Evolutionary conservation across 2,329 filamentous ascomycete genomes (phyloP), one percentile per base, ranked within the genome.

Genomic region (Pseudogymnoascus sp.): DNA sequence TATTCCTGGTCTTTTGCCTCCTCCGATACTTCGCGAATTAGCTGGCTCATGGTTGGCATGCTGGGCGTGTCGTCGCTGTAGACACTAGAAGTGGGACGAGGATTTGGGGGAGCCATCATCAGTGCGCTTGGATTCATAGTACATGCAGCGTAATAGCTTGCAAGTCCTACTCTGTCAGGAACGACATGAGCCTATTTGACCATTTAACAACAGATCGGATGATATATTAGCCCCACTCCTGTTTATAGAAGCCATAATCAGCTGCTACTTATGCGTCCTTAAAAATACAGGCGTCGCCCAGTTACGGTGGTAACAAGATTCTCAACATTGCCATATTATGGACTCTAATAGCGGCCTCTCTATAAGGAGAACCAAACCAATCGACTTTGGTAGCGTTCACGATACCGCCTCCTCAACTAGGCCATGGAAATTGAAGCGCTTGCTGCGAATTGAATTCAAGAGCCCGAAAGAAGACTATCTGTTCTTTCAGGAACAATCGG

Each of bases 391-490:
- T 13, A 36, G 48, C 62, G 31, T 29, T 15, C 21, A 64, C 36
- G 51, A 61, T n/a, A 27, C 7, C 44, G 42, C 6, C 9, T 58
- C 33, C 25, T 44, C 36, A 51, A 44, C 33, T 61, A 17, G 33
- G 15, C 35, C 48, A 58, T 59, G n/a, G 29, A 64, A 61, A 59
- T 8, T 61, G 59, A 63, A 62, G 61, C 60, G 60, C 31, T 59
- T 66, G 48, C 42, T 65, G 38, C 59, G 48, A 17, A 59, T 66
- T 41, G 39, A 65, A 35, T 63, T 65, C 17, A 66, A 60, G 62
- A 60, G 38, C 35, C 63, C 62, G 25, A 63, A 48, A 27, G 60
- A 66, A 41, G 62, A 66, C 27, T 66, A 66, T 62, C 58, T 21
- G 58, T 63, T 41, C 61, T 25, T 66, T 13, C 59, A 63, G 3